These are phyloP conservation scores for Quercus ilex DNA, from an alignment of 306 rosid species.

Conservation along the genomic window DNA sequence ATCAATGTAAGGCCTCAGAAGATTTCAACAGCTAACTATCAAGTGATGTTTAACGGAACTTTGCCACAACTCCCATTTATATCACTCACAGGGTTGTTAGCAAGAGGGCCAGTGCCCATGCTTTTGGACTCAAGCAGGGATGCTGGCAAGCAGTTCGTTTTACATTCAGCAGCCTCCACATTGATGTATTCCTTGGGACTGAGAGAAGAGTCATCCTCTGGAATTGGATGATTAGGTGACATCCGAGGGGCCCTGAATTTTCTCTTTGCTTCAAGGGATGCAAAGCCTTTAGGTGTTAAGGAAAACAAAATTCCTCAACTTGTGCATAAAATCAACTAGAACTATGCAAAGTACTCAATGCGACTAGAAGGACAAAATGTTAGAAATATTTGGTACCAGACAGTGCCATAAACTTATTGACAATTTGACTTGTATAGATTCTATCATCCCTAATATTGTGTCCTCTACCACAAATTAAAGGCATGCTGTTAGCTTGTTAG, in stretches of 20 bases:
- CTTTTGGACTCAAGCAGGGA: conserved; percentile 24
- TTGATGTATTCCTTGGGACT: conserved; percentile 32
- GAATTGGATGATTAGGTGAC: conserved; percentile 53
- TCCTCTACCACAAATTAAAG: neutral
- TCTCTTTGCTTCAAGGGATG: conserved; percentile 90
- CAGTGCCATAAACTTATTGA: neutral
- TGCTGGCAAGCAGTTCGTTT: conserved; percentile 33
- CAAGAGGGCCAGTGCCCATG: conserved; percentile 22
- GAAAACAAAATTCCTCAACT: conserved; percentile 27
- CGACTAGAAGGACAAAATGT: neutral
- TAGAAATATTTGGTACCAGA: neutral
- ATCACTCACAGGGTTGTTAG: conserved; percentile 40
- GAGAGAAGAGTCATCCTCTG: conserved; percentile 35
- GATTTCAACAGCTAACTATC: conserved; percentile 2
- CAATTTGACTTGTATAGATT: neutral
- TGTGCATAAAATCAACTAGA: too few relatives aligned
- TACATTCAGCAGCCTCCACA: conserved; percentile 29
- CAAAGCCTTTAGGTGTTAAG: conserved; percentile 75
- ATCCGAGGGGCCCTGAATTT: conserved; percentile 76
- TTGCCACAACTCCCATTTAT: conserved; percentile 11
- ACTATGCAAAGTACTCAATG: too few relatives aligned
- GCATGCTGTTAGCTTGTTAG: neutral
- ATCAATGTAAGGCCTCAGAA: neutral
- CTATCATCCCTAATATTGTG: neutral
- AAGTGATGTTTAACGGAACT: conserved; percentile 5